These are phyloP conservation scores for Piper betle DNA, from an alignment of 164 flowering plant species.

Conservation along the genomic window DNA sequence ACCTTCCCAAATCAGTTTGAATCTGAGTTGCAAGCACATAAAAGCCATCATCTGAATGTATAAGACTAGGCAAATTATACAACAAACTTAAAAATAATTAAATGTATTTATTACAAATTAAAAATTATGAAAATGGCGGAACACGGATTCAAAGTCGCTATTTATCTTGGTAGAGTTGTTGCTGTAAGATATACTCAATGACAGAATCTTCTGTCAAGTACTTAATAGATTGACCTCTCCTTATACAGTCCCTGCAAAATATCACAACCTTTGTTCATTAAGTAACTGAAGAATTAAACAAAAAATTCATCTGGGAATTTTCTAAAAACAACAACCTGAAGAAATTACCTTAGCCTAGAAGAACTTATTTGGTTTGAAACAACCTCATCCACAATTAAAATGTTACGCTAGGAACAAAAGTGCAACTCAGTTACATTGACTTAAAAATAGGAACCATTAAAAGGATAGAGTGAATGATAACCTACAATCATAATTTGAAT, in stretches of 20 bases:
- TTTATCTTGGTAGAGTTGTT: constrained; percentile 28
- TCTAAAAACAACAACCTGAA: background rate
- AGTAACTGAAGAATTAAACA: background rate
- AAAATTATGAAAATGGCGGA: too few relatives aligned
- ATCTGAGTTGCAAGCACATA: too few relatives aligned
- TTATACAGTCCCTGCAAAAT: constrained; percentile 58
- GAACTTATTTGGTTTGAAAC: constrained; percentile 90
- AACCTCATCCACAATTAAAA: constrained; percentile 60
- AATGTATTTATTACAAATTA: background rate
- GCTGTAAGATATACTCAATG: constrained; percentile 42
- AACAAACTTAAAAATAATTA: background rate
- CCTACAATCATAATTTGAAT: background rate
- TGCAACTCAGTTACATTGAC: background rate
- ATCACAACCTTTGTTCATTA: background rate
- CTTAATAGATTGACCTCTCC: constrained; percentile 56
- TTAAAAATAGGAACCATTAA: background rate
- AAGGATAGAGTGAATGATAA: background rate
- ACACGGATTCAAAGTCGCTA: background rate
- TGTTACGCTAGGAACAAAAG: constrained; percentile 33
- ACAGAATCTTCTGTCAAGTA: constrained; percentile 67
- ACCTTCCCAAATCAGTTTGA: too few relatives aligned
- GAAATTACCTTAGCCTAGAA: constrained; percentile 56
- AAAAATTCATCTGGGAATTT: background rate
- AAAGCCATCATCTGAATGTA: too few relatives aligned
- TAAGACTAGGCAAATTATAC: background rate